Percentiles rank a stretch among this genome's conserved stretches.
phyloP scores from a whole-genome alignment of 805 yeast genomes.

The Metschnikowia lochheadii region DNA sequence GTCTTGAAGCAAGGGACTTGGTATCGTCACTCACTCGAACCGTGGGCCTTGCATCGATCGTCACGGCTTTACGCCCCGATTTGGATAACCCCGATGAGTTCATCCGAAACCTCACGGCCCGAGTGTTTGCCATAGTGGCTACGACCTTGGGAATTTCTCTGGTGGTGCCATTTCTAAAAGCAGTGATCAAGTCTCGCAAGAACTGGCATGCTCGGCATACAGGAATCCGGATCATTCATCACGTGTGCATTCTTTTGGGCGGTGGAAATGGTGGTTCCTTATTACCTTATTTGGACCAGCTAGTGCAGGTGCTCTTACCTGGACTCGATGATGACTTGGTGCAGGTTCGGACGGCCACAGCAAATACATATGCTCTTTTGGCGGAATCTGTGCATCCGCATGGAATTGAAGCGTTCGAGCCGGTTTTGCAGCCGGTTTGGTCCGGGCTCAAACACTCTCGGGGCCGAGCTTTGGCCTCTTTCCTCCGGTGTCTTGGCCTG shows the following conservation, averaged over 20 bases:
- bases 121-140: conserved; percentile 81
- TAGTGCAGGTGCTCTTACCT: conserved; percentile 58
- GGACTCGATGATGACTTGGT: conserved; percentile 65
- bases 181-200: conserved; percentile 72
- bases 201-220: conserved; percentile 83
- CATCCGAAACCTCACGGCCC: conserved; percentile 68
- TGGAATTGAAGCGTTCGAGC: conserved; percentile 86
- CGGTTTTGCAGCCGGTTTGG: conserved; percentile 74
- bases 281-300: conserved; percentile 64
- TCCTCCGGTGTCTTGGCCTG: conserved; percentile 71
- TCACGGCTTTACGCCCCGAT: conserved; percentile 76
- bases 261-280: conserved; percentile 46
- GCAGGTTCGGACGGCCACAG: conserved; percentile 65
- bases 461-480: conserved; percentile 74
- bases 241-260: conserved; percentile 64
- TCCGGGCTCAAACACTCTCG: conserved; percentile 69
- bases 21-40: conserved; percentile 71
- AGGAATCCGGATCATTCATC: conserved; percentile 74
- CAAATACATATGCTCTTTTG: conserved; percentile 63
- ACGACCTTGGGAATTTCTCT: conserved; percentile 69
- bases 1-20: conserved; percentile 77
- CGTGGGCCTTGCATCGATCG: conserved; percentile 76
- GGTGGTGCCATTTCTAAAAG: conserved; percentile 74
- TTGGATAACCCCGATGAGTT: conserved; percentile 80
- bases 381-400: conserved; percentile 84